A percentile compares a stretch with the other conserved stretches of the same genome.
Evolutionary conservation across 768 basidiomycete species (phyloP).

Genomic region (Boletus reticulatus): DNA sequence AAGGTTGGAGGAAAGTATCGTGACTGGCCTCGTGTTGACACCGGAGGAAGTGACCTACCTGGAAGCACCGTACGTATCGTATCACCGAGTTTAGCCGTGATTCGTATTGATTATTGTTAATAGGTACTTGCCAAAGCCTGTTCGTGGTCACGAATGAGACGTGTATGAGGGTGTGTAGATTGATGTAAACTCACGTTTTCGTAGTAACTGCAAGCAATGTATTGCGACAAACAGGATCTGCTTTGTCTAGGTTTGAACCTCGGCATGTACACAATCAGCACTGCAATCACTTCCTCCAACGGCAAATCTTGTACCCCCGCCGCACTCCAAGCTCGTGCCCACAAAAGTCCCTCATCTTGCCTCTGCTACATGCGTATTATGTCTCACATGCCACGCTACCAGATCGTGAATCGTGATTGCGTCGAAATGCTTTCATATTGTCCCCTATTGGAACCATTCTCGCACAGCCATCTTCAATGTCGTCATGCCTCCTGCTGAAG

Average conservation of each 20-base stretch:
- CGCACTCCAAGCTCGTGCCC: neutral
- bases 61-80: conserved; percentile 24
- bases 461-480: conserved; percentile 39
- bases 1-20: conserved; percentile 31
- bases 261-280: conserved; percentile 41
- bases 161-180: neutral
- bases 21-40: conserved; percentile 22
- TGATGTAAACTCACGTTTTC: too few relatives aligned
- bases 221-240: too few relatives aligned
- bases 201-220: too few relatives aligned
- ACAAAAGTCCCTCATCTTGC: too few relatives aligned
- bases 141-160: conserved; percentile 16
- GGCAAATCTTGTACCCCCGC: conserved; percentile 30
- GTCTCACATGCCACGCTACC: conserved; percentile 31
- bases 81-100: neutral
- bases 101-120: conserved; percentile 1
- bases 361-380: neutral
- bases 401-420: conserved; percentile 32
- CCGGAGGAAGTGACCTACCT: conserved; percentile 31
- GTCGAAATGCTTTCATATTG: conserved; percentile 25
- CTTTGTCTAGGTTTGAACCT: conserved; percentile 13
- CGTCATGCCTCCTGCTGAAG: conserved; percentile 38
- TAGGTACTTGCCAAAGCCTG: conserved; percentile 16
- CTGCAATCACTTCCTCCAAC: conserved; percentile 37
- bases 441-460: conserved; percentile 19